Conservation (phyloP, 2,329 filamentous ascomycete genomes). For the Colletotrichum tofieldiae region DNA sequence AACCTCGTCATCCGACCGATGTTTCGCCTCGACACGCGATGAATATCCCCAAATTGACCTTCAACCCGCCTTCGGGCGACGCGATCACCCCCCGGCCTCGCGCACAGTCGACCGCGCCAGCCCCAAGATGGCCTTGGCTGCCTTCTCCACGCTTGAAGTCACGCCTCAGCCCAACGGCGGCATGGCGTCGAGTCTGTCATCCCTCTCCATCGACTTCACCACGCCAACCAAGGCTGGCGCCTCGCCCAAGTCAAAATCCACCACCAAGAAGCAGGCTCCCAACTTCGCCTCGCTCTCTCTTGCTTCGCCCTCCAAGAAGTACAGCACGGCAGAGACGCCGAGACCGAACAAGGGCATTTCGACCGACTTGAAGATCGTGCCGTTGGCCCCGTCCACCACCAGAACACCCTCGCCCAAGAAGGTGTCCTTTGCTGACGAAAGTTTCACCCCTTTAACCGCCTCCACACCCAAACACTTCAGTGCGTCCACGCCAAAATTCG, state of each 20-base stretch:
- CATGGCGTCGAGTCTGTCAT: constrained; percentile 3
- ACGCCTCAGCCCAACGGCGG: constrained; percentile 13
- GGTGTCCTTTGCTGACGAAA: constrained; percentile 33
- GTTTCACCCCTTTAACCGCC: constrained; percentile 9
- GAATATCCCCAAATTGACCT: constrained; percentile 6
- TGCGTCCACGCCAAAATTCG: constrained; percentile 15
- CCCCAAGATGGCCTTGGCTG: constrained; percentile 25
- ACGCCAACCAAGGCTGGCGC: constrained; percentile 34
- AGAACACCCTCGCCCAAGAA: constrained; percentile 34
- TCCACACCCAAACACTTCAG: constrained; percentile 5
- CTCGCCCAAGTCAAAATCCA: constrained; percentile 31
- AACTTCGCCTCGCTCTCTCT: constrained; percentile 19
- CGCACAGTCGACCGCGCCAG: constrained; percentile 11
- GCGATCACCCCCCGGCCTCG: not conserved
- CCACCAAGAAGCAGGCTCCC: constrained; percentile 28
- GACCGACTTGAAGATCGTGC: not conserved
- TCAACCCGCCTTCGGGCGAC: constrained; percentile 24
- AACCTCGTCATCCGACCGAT: constrained; percentile 13
- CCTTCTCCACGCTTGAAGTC: constrained; percentile 12
- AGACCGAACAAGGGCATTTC: constrained; percentile 2
- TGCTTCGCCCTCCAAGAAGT: constrained; percentile 11
- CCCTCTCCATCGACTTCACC: constrained; percentile 25
- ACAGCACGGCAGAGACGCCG: constrained; percentile 30
- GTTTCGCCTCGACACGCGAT: not conserved
- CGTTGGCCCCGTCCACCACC: not conserved